Evolutionary conservation across 768 basidiomycete species (phyloP).

Genomic region (Russula olivacea): DNA sequence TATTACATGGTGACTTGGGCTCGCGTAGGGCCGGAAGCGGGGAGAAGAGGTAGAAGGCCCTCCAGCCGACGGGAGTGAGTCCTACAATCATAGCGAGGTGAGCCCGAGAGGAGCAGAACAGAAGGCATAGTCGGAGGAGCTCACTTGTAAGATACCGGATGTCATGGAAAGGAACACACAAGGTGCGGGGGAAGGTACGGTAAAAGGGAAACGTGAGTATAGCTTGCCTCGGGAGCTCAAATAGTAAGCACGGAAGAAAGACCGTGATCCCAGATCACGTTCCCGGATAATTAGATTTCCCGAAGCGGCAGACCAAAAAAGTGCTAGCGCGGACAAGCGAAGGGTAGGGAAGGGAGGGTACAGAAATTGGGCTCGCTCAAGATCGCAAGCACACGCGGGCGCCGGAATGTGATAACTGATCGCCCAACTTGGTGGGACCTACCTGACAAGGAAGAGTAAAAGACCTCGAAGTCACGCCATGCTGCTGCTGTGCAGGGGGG

Average conservation of each 20-base stretch:
- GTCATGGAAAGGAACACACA: conserved; percentile 29
- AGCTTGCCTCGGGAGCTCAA: conserved; percentile 17
- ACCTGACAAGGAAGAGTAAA: conserved; percentile 2
- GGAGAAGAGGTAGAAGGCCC: conserved; percentile 27
- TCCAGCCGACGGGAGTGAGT: conserved; percentile 33
- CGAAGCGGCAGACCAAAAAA: conserved; percentile 19
- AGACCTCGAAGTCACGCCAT: neutral
- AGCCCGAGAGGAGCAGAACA: neutral
- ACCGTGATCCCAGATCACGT: conserved; percentile 19
- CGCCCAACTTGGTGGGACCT: conserved; percentile 1
- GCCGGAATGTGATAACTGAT: conserved; percentile 19
- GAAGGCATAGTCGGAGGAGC: conserved; percentile 3
- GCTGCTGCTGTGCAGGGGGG: neutral
- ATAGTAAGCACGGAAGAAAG: conserved; percentile 22
- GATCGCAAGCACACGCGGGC: conserved; percentile 12
- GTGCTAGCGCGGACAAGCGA: conserved; percentile 6
- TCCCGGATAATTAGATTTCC: conserved; percentile 23
- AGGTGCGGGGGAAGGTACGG: conserved; percentile 16
- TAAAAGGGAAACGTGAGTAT: conserved; percentile 26
- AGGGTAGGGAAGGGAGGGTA: conserved; percentile 5
- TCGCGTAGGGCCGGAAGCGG: conserved; percentile 63
- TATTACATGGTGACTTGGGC: conserved; percentile 71
- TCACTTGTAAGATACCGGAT: conserved; percentile 31
- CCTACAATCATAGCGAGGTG: conserved; percentile 25
- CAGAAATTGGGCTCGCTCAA: conserved; percentile 13